phyloP scores from a whole-genome alignment of 768 basidiomycete species.

The Kwoniella botswanensis region DNA sequence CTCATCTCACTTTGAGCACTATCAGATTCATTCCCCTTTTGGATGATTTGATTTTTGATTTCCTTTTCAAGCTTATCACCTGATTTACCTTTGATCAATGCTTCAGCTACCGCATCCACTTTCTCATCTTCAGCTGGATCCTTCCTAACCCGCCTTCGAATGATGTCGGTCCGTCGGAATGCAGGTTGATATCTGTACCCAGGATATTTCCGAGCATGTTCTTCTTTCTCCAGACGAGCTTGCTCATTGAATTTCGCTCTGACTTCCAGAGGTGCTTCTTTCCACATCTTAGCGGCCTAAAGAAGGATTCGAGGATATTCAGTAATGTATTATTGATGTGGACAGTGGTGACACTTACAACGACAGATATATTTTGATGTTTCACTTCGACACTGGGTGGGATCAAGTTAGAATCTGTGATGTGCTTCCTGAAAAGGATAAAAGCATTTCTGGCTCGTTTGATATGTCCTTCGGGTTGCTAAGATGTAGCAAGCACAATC shows the following conservation, averaged over 20 bases:
- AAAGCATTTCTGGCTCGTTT: slow-evolving; percentile 59
- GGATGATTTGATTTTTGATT: slow-evolving; percentile 51
- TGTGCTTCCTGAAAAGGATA: slow-evolving; percentile 58
- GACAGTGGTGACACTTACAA: slow-evolving; percentile 37
- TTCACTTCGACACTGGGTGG: slow-evolving; percentile 57
- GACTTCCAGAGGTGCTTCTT: slow-evolving; percentile 54
- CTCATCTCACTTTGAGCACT: slow-evolving; percentile 29
- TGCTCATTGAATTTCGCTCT: slow-evolving; percentile 55
- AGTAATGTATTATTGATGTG: not conserved
- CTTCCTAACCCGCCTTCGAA: slow-evolving; percentile 55
- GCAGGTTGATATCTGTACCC: slow-evolving; percentile 58
- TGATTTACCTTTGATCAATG: slow-evolving; percentile 55
- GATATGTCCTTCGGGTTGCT: slow-evolving; percentile 58
- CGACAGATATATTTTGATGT: slow-evolving; percentile 59
- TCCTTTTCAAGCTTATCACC: slow-evolving; percentile 53
- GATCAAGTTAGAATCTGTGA: slow-evolving; percentile 57
- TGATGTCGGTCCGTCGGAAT: slow-evolving; percentile 55
- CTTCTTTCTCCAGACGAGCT: slow-evolving; percentile 56
- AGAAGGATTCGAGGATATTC: not conserved
- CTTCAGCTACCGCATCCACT: slow-evolving; percentile 57
- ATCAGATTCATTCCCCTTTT: slow-evolving; percentile 31
- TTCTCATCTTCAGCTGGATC: slow-evolving; percentile 57
- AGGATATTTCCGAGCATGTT: slow-evolving; percentile 58
- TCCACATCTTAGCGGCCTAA: slow-evolving; percentile 58
- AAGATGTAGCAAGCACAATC: not conserved